Conservation (phyloP, 192 early-diverging fungal genomes). For the Phlyctochytrium planicorne region DNA sequence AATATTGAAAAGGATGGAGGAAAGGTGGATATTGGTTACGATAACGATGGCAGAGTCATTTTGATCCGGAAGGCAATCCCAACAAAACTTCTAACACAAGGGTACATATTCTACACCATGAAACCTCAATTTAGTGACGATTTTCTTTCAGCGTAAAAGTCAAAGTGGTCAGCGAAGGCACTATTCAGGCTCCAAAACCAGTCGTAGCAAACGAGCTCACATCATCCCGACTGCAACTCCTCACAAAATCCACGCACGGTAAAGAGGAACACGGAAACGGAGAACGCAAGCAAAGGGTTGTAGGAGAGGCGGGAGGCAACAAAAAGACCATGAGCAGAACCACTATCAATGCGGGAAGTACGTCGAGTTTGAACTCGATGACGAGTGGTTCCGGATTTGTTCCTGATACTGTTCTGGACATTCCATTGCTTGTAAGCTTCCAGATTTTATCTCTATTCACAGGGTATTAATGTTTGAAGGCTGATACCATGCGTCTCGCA, state of each 20-base stretch:
- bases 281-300: not conserved
- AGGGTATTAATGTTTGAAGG: conserved; percentile 21
- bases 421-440: conserved; percentile 33
- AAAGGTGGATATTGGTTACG: conserved; percentile 32
- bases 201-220: not conserved
- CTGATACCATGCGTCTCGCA: conserved; percentile 47
- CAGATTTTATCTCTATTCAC: not conserved
- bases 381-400: conserved; percentile 26
- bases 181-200: not conserved
- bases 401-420: conserved; percentile 37
- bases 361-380: conserved; percentile 6
- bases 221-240: conserved; percentile 1
- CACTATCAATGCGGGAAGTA: conserved; percentile 2
- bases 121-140: too few relatives aligned
- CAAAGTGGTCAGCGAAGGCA: conserved; percentile 3
- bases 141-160: not conserved
- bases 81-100: conserved; percentile 18
- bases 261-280: not conserved
- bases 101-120: conserved; percentile 22
- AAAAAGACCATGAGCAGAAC: conserved; percentile 3
- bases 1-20: conserved; percentile 35
- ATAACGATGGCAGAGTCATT: conserved; percentile 37
- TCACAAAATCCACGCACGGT: not conserved
- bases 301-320: not conserved
- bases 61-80: conserved; percentile 24